Evolutionary conservation across 2,329 filamentous ascomycete species (phyloP).

Genomic region (Cephalotrichum gorgonifer): DNA sequence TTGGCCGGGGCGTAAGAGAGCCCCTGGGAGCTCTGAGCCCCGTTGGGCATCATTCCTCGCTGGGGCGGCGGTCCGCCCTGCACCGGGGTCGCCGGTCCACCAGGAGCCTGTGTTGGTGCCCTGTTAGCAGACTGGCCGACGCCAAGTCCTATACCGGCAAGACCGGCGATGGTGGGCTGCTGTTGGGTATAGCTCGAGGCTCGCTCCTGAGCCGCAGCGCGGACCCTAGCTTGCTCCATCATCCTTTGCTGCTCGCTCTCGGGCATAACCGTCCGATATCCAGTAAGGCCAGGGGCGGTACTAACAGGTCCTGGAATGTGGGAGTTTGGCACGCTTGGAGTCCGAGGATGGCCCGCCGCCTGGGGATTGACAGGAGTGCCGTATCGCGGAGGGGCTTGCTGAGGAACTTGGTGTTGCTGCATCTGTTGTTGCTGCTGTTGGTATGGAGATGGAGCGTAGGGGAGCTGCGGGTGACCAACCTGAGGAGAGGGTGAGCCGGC

Average conservation of each 20-base stretch:
- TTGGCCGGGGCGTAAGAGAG: conserved; percentile 23
- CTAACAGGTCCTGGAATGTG: conserved; percentile 7
- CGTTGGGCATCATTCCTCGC: not conserved
- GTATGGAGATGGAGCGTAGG: conserved; percentile 9
- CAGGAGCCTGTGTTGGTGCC: not conserved
- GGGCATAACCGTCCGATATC: conserved; percentile 38
- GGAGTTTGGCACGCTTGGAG: conserved; percentile 8
- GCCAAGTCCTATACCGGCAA: conserved; percentile 26
- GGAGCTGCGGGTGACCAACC: conserved; percentile 21
- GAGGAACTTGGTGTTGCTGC: conserved; percentile 13
- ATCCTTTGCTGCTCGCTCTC: conserved; percentile 39
- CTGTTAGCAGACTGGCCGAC: conserved; percentile 2
- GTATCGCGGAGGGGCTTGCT: conserved; percentile 9
- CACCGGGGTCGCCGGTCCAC: not conserved
- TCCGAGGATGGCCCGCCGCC: not conserved
- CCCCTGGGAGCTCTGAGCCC: conserved; percentile 9
- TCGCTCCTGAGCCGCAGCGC: conserved; percentile 33
- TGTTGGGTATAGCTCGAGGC: conserved; percentile 32
- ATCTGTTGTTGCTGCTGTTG: conserved; percentile 19
- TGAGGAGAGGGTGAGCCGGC: conserved; percentile 34
- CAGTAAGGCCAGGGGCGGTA: conserved; percentile 23
- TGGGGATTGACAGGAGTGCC: conserved; percentile 1
- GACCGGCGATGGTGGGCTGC: conserved; percentile 31
- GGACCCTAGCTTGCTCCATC: conserved; percentile 38
- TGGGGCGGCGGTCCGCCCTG: not conserved